Evolutionary conservation across 305 asterid species (phyloP), one percentile per base, ranked within the genome.

Genomic region (Plantago lanceolata): DNA sequence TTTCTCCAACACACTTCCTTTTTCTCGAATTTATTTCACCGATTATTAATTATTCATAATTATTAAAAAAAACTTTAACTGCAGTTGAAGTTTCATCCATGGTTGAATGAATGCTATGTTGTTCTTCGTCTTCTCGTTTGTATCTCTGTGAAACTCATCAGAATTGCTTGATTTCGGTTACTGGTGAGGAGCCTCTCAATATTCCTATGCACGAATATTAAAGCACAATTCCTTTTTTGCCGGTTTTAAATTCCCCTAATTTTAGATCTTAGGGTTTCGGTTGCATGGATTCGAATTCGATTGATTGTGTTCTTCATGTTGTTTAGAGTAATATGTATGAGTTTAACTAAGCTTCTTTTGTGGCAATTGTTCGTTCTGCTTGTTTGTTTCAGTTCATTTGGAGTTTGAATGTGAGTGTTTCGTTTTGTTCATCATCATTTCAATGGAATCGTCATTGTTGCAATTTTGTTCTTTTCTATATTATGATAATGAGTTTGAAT

Each of bases 251-350:
- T 66, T 54, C 48, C 70, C 37, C 60, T 65, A 55, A 73, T 40
- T 68, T 57, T 76, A 67, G 82, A 82, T 82, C 72, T 68, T 78
- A 72, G 79, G 77, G 68, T 66, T 78, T 60, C 53, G 44, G 66
- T 55, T 62, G 50, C 29, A 75, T 57, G 35, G 16, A 21, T 69
- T 33, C n/a, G 59, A 61, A 60, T 69, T 70, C 65, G 59, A 59
- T 78, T 71, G 78, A 71, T 29, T 28, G 17, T n/a, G 37, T 12
- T 13, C 33, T 56, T 56, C 45, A 4, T 55, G 29, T 4, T 55
- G 8, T 26, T 28, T 55, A 56, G 44, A 29, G 28, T 12, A 16
- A 29, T 5, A 19, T 2, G 4, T 13, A 9, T 55, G 43, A 26
- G 43, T 55, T 55, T 35, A 26, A 26, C 11, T 55, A 6, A 55